These are phyloP conservation scores for Paraglomus occultum DNA, from an alignment of 192 early-diverging fungal genomes.

Conservation along the genomic window DNA sequence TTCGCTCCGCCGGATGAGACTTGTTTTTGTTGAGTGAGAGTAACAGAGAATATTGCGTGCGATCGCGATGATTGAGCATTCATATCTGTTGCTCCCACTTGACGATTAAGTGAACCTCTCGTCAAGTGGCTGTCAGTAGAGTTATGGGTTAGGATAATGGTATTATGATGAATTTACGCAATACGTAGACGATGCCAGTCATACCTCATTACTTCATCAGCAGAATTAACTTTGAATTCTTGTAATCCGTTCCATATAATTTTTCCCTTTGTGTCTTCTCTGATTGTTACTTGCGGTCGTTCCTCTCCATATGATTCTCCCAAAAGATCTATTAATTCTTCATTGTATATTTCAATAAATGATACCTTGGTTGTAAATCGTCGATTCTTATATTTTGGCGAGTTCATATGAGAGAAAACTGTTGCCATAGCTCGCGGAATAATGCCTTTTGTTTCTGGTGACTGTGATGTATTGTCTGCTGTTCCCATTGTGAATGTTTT, in stretches of 20 bases:
- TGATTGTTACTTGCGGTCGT: slow-evolving; percentile 64
- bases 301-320: slow-evolving; percentile 53
- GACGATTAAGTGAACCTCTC: slow-evolving; percentile 73
- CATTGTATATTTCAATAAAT: slow-evolving; percentile 97
- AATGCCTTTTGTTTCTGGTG: slow-evolving; percentile 51
- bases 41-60: slow-evolving; percentile 96
- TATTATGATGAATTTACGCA: no score
- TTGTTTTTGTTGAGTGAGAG: slow-evolving; percentile 74
- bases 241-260: slow-evolving; percentile 84
- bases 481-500: slow-evolving; percentile 98
- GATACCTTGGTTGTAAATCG: slow-evolving; percentile 66
- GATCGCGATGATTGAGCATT: slow-evolving; percentile 92
- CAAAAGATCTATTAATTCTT: slow-evolving; percentile 91
- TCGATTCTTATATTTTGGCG: slow-evolving; percentile 31
- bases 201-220: slow-evolving; percentile 72
- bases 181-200: background rate
- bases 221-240: slow-evolving; percentile 69
- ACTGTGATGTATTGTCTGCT: slow-evolving; percentile 35
- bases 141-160: no score
- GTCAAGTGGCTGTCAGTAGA: slow-evolving; percentile 46
- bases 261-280: slow-evolving; percentile 85
- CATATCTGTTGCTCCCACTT: slow-evolving; percentile 96
- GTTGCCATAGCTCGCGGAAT: slow-evolving; percentile 71
- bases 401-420: slow-evolving; percentile 50
- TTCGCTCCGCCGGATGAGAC: slow-evolving; percentile 32